Base-by-base conservation (phyloP, 73 alveolate genomes). In the Paramecium biaurelia region DNA sequence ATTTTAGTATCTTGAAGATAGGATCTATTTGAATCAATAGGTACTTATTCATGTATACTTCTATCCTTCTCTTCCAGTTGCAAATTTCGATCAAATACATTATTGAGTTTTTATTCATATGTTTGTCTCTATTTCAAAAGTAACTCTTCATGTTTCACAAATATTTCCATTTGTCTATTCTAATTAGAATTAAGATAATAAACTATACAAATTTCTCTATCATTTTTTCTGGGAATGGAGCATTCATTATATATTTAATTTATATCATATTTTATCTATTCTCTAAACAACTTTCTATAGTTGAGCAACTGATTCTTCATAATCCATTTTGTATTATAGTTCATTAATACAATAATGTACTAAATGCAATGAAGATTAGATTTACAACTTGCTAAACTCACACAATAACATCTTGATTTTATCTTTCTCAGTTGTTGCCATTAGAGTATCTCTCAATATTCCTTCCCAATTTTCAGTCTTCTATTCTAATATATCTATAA, bases 171-270 rank as follows among this genome's bases (percentile, higher is more conserved):
- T 41, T 79, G 18, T 24, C 26, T 41, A 45, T 79, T 79, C 90
- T 79, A 24, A 8, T 15, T 8, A 42, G 47, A 79, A 7, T 43
- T 79, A 63, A 26, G 12, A 30, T 38, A 72, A 14, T 14, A 74
- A 24, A 74, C 47, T 74, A 9, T 79, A 79, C 90, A 45, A 79
- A 79, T 26, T 79, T 79, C 56, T 79, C 90, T 18, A 79, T 38
- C 74, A 79, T 79, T 7, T 34, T 79, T 9, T 79, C 90, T 20
- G 90, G 90, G 41, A 24, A 38, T 41, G 90, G 90, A 20, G 42
- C 30, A 34, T 43, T 38, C 90, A 79, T 79, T 79, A 72, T 35
- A 67, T 67, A 67, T 72, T 34, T 35, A 35, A 35, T 72, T 28
- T 34, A 34, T 34, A 72, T 72, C 86, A 72, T 34, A 72, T 38